Conservation (phyloP, 371 early-diverging fungal species). For the Coemansia sp. region DNA sequence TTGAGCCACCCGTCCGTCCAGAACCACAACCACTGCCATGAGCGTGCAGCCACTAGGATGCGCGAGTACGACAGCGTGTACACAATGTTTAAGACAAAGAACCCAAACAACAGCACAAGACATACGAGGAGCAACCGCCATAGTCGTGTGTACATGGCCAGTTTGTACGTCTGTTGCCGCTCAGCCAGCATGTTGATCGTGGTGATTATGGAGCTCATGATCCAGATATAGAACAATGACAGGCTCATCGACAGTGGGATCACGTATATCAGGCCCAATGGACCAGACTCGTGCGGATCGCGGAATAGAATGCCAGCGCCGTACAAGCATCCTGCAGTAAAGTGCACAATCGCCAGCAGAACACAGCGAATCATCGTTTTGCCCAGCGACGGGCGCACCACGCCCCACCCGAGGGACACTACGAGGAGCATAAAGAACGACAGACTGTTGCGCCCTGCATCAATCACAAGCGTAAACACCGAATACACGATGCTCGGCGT, state of each 20-base stretch:
- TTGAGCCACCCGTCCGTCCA: slow-evolving; percentile 88
- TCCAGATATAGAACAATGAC: slow-evolving; percentile 95
- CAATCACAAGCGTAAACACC: slow-evolving; percentile 64
- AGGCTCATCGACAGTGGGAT: slow-evolving; percentile 87
- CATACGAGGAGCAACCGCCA: slow-evolving; percentile 77
- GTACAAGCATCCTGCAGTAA: slow-evolving; percentile 86
- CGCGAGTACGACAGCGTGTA: slow-evolving; percentile 44
- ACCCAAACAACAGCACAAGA: slow-evolving; percentile 67
- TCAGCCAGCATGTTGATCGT: slow-evolving; percentile 70
- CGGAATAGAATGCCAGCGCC: slow-evolving; percentile 77
- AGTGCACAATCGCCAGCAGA: slow-evolving; percentile 75
- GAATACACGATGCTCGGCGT: slow-evolving; percentile 57
- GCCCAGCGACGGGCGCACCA: slow-evolving; percentile 86
- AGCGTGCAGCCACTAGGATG: slow-evolving; percentile 66
- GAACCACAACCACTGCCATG: slow-evolving; percentile 90
- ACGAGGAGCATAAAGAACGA: slow-evolving; percentile 95
- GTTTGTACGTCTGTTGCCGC: slow-evolving; percentile 84
- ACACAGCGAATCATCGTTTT: slow-evolving; percentile 85
- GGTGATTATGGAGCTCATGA: slow-evolving; percentile 58
- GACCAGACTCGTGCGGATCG: slow-evolving; percentile 69
- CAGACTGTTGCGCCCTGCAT: slow-evolving; percentile 86
- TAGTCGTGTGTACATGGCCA: slow-evolving; percentile 85
- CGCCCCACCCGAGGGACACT: slow-evolving; percentile 94
- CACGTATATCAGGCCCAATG: slow-evolving; percentile 75
- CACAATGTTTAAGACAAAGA: slow-evolving; percentile 76